A percentile compares a stretch with the other conserved stretches of the same genome.
phyloP scores from a whole-genome alignment of 768 basidiomycete genomes.

The Mycena belliarum region DNA sequence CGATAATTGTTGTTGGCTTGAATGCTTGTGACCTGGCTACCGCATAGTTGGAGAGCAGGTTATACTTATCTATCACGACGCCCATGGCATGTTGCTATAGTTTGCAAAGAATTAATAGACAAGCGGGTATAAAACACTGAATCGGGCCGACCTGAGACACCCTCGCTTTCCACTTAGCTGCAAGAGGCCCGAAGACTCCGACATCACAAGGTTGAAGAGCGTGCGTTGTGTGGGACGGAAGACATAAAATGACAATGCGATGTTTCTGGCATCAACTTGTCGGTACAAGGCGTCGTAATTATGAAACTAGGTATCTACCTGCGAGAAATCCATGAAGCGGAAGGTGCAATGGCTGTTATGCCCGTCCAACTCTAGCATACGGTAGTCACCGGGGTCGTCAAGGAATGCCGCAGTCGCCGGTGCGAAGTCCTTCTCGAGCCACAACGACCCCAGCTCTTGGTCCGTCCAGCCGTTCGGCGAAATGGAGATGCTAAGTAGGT shows the following conservation, averaged over 20 bases:
- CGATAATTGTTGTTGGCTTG: slow-evolving; percentile 14
- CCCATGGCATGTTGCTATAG: background rate
- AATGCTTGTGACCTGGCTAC: slow-evolving; percentile 8
- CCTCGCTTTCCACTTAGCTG: slow-evolving; percentile 21
- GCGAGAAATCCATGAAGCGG: slow-evolving; percentile 21
- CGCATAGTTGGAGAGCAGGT: slow-evolving; percentile 16
- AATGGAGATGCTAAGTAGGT: slow-evolving; percentile 7
- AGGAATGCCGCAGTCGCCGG: slow-evolving; percentile 9
- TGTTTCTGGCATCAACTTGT: too few relatives aligned
- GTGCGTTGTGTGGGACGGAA: background rate
- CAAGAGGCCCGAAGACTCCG: slow-evolving; percentile 36
- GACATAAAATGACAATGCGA: slow-evolving; percentile 32
- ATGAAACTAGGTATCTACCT: too few relatives aligned
- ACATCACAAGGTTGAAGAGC: slow-evolving; percentile 30
- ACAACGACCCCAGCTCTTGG: slow-evolving; percentile 23
- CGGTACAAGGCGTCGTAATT: too few relatives aligned
- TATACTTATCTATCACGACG: slow-evolving; percentile 17
- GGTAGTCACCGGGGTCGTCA: slow-evolving; percentile 9
- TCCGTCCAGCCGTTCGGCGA: slow-evolving; percentile 31
- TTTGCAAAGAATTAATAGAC: too few relatives aligned
- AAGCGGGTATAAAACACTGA: background rate
- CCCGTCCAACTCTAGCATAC: slow-evolving; percentile 28
- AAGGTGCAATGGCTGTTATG: slow-evolving; percentile 26
- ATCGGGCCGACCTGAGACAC: background rate
- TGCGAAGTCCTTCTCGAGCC: slow-evolving; percentile 24